These are phyloP conservation scores for Penicillium ucsense DNA, from an alignment of 495 filamentous ascomycete species.

Conservation along the genomic window DNA sequence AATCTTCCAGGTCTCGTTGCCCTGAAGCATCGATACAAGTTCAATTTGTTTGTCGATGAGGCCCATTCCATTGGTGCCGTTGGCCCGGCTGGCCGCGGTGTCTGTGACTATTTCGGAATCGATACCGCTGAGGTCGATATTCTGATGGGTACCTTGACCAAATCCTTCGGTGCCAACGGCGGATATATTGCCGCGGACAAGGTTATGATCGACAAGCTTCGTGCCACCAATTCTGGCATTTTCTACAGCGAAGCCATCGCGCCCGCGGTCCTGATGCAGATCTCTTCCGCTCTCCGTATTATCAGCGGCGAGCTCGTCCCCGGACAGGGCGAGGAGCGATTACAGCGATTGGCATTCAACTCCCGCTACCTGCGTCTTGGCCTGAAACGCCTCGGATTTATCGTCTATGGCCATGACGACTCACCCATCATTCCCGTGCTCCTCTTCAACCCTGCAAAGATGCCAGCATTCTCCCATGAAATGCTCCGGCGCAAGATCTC, in stretches of 20 bases:
- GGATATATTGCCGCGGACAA: slow-evolving; percentile 91
- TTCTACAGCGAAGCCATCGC: slow-evolving; percentile 82
- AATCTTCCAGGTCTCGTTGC: slow-evolving; percentile 79
- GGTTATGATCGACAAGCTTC: slow-evolving; percentile 82
- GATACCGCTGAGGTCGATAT: slow-evolving; percentile 85
- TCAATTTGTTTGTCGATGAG: slow-evolving; percentile 89
- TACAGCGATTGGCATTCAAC: slow-evolving; percentile 96
- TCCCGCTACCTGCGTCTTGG: slow-evolving; percentile 94
- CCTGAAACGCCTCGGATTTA: slow-evolving; percentile 92
- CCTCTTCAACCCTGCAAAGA: slow-evolving; percentile 94
- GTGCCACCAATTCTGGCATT: slow-evolving; percentile 73
- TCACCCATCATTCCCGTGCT: slow-evolving; percentile 91
- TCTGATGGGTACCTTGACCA: slow-evolving; percentile 96
- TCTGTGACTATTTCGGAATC: slow-evolving; percentile 94
- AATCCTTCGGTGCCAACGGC: slow-evolving; percentile 97
- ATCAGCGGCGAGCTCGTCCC: slow-evolving; percentile 81
- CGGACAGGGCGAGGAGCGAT: slow-evolving; percentile 89
- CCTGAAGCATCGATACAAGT: slow-evolving; percentile 93
- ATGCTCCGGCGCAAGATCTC: slow-evolving; percentile 97
- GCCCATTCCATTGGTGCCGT: slow-evolving; percentile 94
- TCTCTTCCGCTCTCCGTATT: slow-evolving; percentile 70
- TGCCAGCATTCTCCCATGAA: slow-evolving; percentile 95
- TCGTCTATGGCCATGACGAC: slow-evolving; percentile 94
- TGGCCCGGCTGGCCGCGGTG: slow-evolving; percentile 77
- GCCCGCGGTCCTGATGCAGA: slow-evolving; percentile 82